phyloP scores from a whole-genome alignment of 306 rosid species.

The Vigna angularis region DNA sequence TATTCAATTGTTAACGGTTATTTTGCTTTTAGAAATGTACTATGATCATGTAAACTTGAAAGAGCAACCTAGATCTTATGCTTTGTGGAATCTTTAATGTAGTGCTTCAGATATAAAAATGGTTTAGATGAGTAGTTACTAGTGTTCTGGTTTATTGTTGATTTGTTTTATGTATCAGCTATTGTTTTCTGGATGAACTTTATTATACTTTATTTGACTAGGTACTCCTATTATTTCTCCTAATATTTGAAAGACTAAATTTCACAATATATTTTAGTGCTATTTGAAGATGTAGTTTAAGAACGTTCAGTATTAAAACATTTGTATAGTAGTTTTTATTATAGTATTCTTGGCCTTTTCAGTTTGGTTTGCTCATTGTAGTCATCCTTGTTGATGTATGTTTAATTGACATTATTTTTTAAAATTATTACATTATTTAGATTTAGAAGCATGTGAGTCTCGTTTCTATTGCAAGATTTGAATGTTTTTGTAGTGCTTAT shows the following conservation, averaged over 20 bases:
- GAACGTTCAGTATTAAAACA: constrained; percentile 6
- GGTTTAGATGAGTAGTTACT: constrained; percentile 4
- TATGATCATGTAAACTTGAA: constrained; percentile 19
- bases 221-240: constrained; percentile 30
- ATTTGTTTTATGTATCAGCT: constrained; percentile 13
- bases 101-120: background rate
- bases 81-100: constrained; percentile 27
- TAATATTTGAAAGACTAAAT: background rate
- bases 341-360: background rate
- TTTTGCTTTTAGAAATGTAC: constrained; percentile 16
- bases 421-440: background rate
- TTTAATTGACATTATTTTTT: constrained; percentile 18
- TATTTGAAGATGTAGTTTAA: constrained; percentile 30
- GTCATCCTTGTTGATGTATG: constrained; percentile 33
- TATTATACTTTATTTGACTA: constrained; percentile 6
- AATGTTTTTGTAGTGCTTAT: constrained; percentile 22
- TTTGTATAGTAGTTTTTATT: constrained; percentile 7
- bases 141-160: constrained; percentile 16
- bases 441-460: constrained; percentile 26
- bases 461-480: constrained; percentile 33
- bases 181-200: constrained; percentile 6
- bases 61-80: constrained; percentile 1
- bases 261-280: constrained; percentile 3
- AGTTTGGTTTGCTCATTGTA: constrained; percentile 32
- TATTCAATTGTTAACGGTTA: constrained; percentile 18